Conservation (phyloP, 1,284 basidiomycete species). For the Schizopora paradoxa region DNA sequence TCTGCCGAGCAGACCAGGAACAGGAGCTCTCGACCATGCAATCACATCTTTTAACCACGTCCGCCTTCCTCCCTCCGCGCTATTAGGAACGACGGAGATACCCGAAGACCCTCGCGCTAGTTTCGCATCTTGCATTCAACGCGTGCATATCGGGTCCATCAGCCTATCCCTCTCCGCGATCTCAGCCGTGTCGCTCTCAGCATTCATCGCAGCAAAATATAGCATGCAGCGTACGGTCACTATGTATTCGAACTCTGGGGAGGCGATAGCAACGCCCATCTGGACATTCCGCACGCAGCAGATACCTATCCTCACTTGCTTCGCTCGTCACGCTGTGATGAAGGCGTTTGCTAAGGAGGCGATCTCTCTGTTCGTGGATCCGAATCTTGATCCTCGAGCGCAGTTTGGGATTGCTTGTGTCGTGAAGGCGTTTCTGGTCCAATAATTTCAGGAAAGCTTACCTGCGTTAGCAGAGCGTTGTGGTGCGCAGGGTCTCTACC, state of each 20-base stretch:
- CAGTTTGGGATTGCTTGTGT: conserved; percentile 35
- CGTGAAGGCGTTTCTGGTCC: conserved; percentile 35
- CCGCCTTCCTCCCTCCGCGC: conserved; percentile 29
- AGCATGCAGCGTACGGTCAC: conserved; percentile 35
- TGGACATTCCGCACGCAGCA: conserved; percentile 45
- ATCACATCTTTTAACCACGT: conserved; percentile 38
- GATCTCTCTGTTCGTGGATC: conserved; percentile 29
- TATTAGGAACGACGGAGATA: conserved; percentile 31
- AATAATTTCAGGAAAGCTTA: conserved; percentile 28
- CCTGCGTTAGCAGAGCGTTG: conserved; percentile 38
- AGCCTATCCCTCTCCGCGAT: conserved; percentile 31
- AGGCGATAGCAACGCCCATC: conserved; percentile 35
- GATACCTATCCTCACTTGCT: conserved; percentile 35
- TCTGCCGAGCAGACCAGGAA: conserved; percentile 32
- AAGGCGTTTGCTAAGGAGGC: conserved; percentile 34
- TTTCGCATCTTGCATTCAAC: conserved; percentile 32
- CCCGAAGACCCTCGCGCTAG: conserved; percentile 25
- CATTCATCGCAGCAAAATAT: conserved; percentile 35
- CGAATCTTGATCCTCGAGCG: background rate
- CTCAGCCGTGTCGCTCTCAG: conserved; percentile 28
- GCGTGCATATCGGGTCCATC: conserved; percentile 36
- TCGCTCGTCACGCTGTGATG: conserved; percentile 28
- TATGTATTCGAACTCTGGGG: conserved; percentile 18
- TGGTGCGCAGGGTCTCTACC: conserved; percentile 45
- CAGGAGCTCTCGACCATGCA: conserved; percentile 33